Evolutionary conservation across 2,329 filamentous ascomycete genomes (phyloP), one percentile per base, ranked within the genome.

Genomic region (Grosmannia serpens): DNA sequence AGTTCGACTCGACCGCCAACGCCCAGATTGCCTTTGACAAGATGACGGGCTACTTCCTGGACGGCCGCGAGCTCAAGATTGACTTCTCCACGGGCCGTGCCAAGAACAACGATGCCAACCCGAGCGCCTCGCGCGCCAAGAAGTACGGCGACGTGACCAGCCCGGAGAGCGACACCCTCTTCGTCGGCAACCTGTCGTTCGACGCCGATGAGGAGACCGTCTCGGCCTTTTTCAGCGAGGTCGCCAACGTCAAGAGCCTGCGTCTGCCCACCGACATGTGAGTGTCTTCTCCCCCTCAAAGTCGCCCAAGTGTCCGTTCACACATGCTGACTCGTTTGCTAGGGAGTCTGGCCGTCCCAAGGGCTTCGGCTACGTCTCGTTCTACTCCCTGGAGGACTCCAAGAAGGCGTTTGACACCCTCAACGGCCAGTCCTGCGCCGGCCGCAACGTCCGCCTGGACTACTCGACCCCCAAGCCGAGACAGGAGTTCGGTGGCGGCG

Each of bases 361-460:
- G 85, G 91, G 91, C 59, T 96, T 95, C 73, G 91, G 89, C 58
- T 96, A 96, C 71, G 86, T 96, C 63, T 86, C 86, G 69, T 96
- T 92, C 79, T 76, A 77, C 66, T 88, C 87, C 22, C 72, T 94
- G 62, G 90, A 95, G 31, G 91, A 96, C 67, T 89, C 91, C 67
- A 88, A 87, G 75, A 75, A 77, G 66, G 91, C 85, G 27, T 83
- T 89, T 66, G 79, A 86, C 66, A 75, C 78, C 58, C 73, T 80
- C 61, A 78, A 84, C 62, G 81, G 81, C 56, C 70, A 75, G 64
- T 84, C 89, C 60, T 80, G 94, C 66, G 80, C 77, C 63, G 84
- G 88, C 59, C 89, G 91, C 66, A 73, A 82, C 57, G 78, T 96
- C 65, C 88, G 91, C 66, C 84, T 96, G 57, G 91, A 96, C 80